These are phyloP conservation scores for Dillenia suffruticosa DNA, from an alignment of 164 flowering plant genomes.

Conservation along the genomic window DNA sequence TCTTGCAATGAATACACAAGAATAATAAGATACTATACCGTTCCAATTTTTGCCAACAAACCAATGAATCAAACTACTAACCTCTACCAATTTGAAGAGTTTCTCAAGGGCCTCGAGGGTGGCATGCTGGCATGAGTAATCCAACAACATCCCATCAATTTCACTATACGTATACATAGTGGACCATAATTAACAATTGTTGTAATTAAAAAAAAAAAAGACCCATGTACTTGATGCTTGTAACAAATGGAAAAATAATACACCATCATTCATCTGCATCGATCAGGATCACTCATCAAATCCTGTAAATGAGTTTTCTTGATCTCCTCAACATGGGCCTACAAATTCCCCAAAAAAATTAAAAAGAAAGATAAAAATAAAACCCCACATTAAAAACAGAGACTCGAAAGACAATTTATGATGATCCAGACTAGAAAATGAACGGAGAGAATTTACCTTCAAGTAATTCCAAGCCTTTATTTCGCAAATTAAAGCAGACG, in stretches of 20 bases:
- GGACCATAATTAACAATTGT: not conserved
- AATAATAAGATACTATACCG: not conserved
- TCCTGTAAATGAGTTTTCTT: constrained; percentile 79
- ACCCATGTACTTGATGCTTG: not conserved
- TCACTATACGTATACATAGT: constrained; percentile 38
- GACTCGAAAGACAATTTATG: not conserved
- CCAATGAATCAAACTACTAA: constrained; percentile 10
- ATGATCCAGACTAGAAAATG: not conserved
- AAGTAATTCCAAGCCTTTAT: constrained; percentile 59
- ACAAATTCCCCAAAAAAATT: constrained; percentile 35
- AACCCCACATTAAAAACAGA: too few relatives aligned
- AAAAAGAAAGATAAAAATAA: too few relatives aligned
- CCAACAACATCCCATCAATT: constrained; percentile 77
- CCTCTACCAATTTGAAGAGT: constrained; percentile 76
- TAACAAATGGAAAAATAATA: constrained; percentile 18
- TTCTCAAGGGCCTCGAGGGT: constrained; percentile 61
- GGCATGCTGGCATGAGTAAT: constrained; percentile 79
- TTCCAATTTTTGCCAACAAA: not conserved
- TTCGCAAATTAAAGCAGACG: constrained; percentile 41
- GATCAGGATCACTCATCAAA: constrained; percentile 58
- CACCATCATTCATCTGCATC: constrained; percentile 78
- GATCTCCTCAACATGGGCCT: constrained; percentile 77
- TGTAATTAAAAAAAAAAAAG: not conserved
- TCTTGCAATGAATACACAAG: constrained; percentile 41
- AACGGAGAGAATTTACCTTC: constrained; percentile 29